Conservation (phyloP, 768 basidiomycete genomes). For the Mycena leptocephala region DNA sequence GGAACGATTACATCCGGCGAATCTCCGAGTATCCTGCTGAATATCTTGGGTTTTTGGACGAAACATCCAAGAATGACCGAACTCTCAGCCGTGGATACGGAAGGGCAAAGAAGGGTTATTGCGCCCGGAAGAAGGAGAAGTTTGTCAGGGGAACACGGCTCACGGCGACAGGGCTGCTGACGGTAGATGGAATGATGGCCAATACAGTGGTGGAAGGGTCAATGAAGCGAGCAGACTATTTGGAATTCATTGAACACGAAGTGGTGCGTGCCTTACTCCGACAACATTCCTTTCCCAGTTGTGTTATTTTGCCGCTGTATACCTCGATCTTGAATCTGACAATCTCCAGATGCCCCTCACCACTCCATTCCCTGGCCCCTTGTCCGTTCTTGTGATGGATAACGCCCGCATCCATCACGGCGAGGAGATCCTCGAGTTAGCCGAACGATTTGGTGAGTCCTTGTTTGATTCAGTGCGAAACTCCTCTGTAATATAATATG, state of each 20-base stretch:
- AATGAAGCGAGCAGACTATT: constrained; percentile 13
- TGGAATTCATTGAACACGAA: constrained; percentile 25
- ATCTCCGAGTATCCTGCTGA: constrained; percentile 50
- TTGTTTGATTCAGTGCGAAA: no score
- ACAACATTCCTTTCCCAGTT: no score
- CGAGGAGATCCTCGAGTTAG: constrained; percentile 44
- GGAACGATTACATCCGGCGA: constrained; percentile 41
- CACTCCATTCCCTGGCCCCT: constrained; percentile 32
- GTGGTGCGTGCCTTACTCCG: constrained; percentile 20
- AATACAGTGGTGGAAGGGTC: constrained; percentile 32
- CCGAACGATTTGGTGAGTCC: constrained; percentile 37
- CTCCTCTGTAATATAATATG: no score
- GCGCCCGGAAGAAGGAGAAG: background rate
- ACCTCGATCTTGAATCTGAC: background rate
- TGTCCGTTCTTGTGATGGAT: constrained; percentile 50
- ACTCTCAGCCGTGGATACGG: constrained; percentile 23
- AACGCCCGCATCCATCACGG: constrained; percentile 51
- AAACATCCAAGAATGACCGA: constrained; percentile 50
- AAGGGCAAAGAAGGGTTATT: background rate
- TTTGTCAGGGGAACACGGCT: constrained; percentile 13
- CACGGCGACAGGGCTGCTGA: constrained; percentile 26
- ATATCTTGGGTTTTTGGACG: constrained; percentile 54
- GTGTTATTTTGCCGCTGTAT: background rate
- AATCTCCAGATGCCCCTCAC: constrained; percentile 40
- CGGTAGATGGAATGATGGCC: constrained; percentile 35